Percentiles rank a stretch among this genome's conserved stretches.
Evolutionary conservation across 139 green algal genomes (phyloP).

Genomic region (Picochlorum sp.): DNA sequence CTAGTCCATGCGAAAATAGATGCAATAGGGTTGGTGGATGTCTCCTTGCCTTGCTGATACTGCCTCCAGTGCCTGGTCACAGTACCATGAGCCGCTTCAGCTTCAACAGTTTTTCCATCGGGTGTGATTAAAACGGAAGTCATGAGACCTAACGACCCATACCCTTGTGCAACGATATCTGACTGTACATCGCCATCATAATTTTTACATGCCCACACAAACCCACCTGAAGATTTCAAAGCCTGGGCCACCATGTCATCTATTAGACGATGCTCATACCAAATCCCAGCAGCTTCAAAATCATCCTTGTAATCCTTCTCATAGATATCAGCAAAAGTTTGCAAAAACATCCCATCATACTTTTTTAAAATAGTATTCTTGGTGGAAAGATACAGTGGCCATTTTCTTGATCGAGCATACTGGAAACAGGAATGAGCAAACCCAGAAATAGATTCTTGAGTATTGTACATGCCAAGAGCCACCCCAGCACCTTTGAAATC

Average conservation of each 20-base stretch:
- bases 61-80: slow-evolving; percentile 92
- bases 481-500: slow-evolving; percentile 53
- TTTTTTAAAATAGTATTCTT: slow-evolving; percentile 99
- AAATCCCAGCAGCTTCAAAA: slow-evolving; percentile 78
- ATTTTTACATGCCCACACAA: slow-evolving; percentile 95
- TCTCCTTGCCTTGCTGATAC: slow-evolving; percentile 90
- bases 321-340: slow-evolving; percentile 84
- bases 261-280: slow-evolving; percentile 95
- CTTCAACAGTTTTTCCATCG: slow-evolving; percentile 88
- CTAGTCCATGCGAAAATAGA: slow-evolving; percentile 95
- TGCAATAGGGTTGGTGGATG: slow-evolving; percentile 89
- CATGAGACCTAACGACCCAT: slow-evolving; percentile 92
- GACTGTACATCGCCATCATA: slow-evolving; percentile 41
- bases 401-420: slow-evolving; percentile 69
- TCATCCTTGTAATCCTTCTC: slow-evolving; percentile 71
- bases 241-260: slow-evolving; percentile 95
- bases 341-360: slow-evolving; percentile 73
- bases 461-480: slow-evolving; percentile 91
- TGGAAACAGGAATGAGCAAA: slow-evolving; percentile 89
- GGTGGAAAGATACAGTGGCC: slow-evolving; percentile 87
- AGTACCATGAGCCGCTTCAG: slow-evolving; percentile 90
- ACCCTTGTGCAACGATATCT: slow-evolving; percentile 87
- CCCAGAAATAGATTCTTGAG: slow-evolving; percentile 79
- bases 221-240: slow-evolving; percentile 86
- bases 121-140: slow-evolving; percentile 87